Conservation (phyloP, 2,329 filamentous ascomycete genomes). For the Mycosphaerella sp. region DNA sequence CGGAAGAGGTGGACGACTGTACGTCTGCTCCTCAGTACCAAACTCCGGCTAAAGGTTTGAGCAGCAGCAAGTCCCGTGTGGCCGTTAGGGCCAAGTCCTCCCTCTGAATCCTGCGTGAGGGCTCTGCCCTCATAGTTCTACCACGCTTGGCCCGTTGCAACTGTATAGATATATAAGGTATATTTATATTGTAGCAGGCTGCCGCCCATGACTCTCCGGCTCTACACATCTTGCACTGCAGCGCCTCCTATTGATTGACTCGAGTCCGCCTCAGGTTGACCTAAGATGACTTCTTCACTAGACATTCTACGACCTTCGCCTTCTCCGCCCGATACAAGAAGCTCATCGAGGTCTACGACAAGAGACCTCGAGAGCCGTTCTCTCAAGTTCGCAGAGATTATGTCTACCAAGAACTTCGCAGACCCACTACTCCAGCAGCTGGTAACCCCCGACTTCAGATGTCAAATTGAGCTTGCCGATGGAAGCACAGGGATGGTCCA, state of each 20-base stretch:
- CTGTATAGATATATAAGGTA: not conserved
- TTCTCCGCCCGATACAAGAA: conserved; percentile 2
- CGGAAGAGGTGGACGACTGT: not conserved
- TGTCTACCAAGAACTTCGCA: conserved; percentile 3
- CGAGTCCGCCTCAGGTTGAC: not conserved
- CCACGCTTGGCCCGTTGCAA: too few relatives aligned
- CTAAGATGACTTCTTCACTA: conserved; percentile 15
- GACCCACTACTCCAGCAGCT: conserved; percentile 5
- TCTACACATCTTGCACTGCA: too few relatives aligned
- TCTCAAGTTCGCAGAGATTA: conserved; percentile 3
- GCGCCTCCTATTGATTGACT: not conserved
- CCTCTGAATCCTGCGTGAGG: not conserved
- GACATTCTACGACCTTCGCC: conserved; percentile 17
- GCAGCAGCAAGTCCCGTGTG: conserved; percentile 2
- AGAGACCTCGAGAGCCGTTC: conserved; percentile 7
- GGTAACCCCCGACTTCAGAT: conserved; percentile 9
- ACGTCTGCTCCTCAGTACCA: too few relatives aligned
- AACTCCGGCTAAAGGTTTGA: too few relatives aligned
- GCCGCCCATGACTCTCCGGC: too few relatives aligned
- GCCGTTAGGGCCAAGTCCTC: conserved; percentile 7
- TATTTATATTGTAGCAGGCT: too few relatives aligned
- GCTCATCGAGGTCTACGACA: not conserved
- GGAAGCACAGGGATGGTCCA: not conserved
- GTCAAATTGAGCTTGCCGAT: conserved; percentile 6
- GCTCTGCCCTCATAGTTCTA: not conserved